These are phyloP conservation scores for Gynostemma pentaphyllum DNA, from an alignment of 306 rosid species.

Conservation along the genomic window DNA sequence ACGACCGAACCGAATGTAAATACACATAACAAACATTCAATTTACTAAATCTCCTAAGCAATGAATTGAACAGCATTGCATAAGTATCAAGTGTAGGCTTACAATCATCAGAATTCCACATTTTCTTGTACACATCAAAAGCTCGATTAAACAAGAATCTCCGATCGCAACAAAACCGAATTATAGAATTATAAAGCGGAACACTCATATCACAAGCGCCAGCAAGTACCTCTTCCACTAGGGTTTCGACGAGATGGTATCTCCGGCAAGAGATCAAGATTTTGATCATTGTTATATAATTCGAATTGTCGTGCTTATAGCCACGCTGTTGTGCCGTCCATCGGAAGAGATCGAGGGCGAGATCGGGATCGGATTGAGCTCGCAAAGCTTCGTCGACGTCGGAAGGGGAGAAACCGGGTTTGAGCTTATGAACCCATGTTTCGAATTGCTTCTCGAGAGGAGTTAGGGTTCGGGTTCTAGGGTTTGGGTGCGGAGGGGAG, in stretches of 20 bases:
- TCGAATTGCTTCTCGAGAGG: conserved; percentile 73
- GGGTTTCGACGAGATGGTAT: conserved; percentile 56
- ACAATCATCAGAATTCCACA: conserved; percentile 39
- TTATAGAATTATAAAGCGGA: conserved; percentile 59
- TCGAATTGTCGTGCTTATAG: conserved; percentile 51
- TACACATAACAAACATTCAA: conserved; percentile 54
- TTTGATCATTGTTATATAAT: conserved; percentile 55
- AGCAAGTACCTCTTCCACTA: conserved; percentile 71
- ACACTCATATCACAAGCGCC: conserved; percentile 68
- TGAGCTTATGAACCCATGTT: conserved; percentile 70
- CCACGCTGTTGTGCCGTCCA: conserved; percentile 86
- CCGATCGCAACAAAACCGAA: conserved; percentile 55
- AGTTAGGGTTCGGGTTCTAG: conserved; percentile 29
- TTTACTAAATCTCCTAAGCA: conserved; percentile 66
- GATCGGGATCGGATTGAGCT: conserved; percentile 76
- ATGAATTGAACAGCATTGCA: conserved; percentile 39
- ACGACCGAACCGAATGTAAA: conserved; percentile 53
- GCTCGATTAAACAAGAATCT: conserved; percentile 53
- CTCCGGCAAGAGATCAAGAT: conserved; percentile 41
- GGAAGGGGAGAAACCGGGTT: conserved; percentile 65
- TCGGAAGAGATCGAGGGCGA: conserved; percentile 86
- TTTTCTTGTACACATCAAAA: conserved; percentile 75
- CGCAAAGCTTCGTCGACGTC: conserved; percentile 48
- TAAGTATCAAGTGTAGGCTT: conserved; percentile 75
- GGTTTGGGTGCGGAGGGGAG: background rate